These are phyloP conservation scores for Claviceps purpurea DNA, from an alignment of 2,329 filamentous ascomycete species.

Conservation along the genomic window DNA sequence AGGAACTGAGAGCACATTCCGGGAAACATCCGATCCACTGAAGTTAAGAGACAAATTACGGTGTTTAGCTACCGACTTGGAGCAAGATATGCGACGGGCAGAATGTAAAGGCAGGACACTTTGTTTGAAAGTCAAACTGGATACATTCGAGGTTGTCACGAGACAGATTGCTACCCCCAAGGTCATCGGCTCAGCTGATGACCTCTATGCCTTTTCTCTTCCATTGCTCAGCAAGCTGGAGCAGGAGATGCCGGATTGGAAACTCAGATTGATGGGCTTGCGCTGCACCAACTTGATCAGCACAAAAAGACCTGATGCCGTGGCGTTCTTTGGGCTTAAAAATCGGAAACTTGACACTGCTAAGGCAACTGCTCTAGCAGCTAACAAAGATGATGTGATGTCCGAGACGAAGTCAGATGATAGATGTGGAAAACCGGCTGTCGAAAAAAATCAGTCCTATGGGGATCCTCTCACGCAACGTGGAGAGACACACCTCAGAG, in stretches of 20 bases:
- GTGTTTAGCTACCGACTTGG: conserved; percentile 71
- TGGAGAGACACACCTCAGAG: neutral
- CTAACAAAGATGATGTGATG: conserved; percentile 20
- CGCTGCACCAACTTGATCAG: conserved; percentile 78
- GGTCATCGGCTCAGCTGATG: conserved; percentile 59
- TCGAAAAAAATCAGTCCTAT: conserved; percentile 27
- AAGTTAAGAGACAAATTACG: conserved; percentile 65
- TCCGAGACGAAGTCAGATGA: conserved; percentile 20
- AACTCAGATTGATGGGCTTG: conserved; percentile 73
- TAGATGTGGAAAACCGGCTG: conserved; percentile 47
- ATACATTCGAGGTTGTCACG: conserved; percentile 85
- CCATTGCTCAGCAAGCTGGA: conserved; percentile 77
- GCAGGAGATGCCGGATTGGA: conserved; percentile 69
- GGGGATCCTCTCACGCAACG: neutral
- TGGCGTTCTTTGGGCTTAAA: conserved; percentile 64
- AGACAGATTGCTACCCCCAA: conserved; percentile 65
- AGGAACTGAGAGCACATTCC: conserved; percentile 85
- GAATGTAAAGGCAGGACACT: conserved; percentile 84
- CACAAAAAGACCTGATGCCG: conserved; percentile 66
- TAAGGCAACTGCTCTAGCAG: conserved; percentile 8
- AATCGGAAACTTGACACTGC: conserved; percentile 13
- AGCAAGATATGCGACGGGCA: conserved; percentile 68
- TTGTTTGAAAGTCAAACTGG: conserved; percentile 82
- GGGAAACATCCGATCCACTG: conserved; percentile 56
- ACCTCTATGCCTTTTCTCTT: conserved; percentile 68